Evolutionary conservation across 2,329 filamentous ascomycete genomes (phyloP), one percentile per base, ranked within the genome.

Genomic region (Penicillium palitans): DNA sequence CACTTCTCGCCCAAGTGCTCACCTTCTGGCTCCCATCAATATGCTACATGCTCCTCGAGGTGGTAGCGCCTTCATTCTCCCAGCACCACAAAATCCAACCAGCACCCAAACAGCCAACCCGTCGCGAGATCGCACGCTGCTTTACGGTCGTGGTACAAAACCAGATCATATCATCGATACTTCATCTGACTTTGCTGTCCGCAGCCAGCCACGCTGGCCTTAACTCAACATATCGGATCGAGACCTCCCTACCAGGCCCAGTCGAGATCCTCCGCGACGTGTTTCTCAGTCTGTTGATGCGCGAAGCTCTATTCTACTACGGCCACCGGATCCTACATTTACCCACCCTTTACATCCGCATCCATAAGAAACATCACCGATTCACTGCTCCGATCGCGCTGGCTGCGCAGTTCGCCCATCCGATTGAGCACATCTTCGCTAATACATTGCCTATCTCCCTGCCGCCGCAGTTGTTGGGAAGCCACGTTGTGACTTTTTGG

Each of bases 281-380:
- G 24, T 6, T 72, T 9, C 45, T 81, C 61, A 78, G 76, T 53
- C 62, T 78, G 3, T 61, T 79, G 8, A 61, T 77, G 8, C 79
- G 83, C 48, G 83, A 86, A 64, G 60, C 76, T 2, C 62, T 83
- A 19, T 86, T 86, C 70, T 86, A 86, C 72, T 84, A 83, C 63
- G 67, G 75, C 25, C 84, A 86, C 68, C 80, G 83, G 7, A 64
- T 82, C 3, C 72, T 86, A 5, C 83, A 86, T 69, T 66, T 74
- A 6, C 80, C 78, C 0, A 68, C 61, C 6, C 67, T 84, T 6
- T 86, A 85, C 72, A 69, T 69, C 12, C 70, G 70, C 33, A 78
- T 86, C 58, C 84, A 86, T 73, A 85, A 85, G 62, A 73, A 73
- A 24, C 84, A 86, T 64, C 84, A 86, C 71, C 73, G 73, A 25